Evolutionary conservation across 148 eudicot species (phyloP).

Genomic region (Camellia sinensis): DNA sequence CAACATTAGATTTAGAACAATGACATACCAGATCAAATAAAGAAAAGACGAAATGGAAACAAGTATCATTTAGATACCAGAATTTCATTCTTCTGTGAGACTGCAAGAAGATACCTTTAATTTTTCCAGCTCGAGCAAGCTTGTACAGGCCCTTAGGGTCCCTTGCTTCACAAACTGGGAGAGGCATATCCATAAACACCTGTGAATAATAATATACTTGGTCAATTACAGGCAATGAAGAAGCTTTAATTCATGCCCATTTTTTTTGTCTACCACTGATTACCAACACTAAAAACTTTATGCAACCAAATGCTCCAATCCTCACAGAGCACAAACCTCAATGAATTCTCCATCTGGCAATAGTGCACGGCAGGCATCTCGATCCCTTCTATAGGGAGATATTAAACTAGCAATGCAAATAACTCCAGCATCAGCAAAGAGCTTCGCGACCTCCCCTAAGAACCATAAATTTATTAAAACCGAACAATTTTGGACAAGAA

Average conservation of each 20-base stretch:
- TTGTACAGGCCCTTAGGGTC: constrained; percentile 98
- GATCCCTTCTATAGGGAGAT: constrained; percentile 85
- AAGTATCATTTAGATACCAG: neutral
- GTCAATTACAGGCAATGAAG: constrained; percentile 17
- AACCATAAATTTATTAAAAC: constrained; percentile 1
- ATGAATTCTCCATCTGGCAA: constrained; percentile 62
- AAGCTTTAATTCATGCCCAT: neutral
- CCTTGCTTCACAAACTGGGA: constrained; percentile 84
- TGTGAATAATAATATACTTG: constrained; percentile 26
- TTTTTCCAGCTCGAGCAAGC: constrained; percentile 90
- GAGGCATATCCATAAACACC: constrained; percentile 96
- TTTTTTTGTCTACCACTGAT: neutral
- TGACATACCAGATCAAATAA: neutral
- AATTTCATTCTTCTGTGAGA: neutral
- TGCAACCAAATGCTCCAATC: constrained; percentile 13
- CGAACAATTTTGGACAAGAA: neutral
- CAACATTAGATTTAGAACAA: neutral
- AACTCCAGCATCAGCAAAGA: constrained; percentile 90
- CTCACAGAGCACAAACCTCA: constrained; percentile 43
- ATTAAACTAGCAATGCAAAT: constrained; percentile 97
- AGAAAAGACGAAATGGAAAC: neutral
- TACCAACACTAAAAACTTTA: neutral
- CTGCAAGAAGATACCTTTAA: constrained; percentile 55
- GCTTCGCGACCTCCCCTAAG: constrained; percentile 96
- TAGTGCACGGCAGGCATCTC: constrained; percentile 74